Evolutionary conservation across 768 basidiomycete genomes (phyloP).

Genomic region (Amanita fuliginea): DNA sequence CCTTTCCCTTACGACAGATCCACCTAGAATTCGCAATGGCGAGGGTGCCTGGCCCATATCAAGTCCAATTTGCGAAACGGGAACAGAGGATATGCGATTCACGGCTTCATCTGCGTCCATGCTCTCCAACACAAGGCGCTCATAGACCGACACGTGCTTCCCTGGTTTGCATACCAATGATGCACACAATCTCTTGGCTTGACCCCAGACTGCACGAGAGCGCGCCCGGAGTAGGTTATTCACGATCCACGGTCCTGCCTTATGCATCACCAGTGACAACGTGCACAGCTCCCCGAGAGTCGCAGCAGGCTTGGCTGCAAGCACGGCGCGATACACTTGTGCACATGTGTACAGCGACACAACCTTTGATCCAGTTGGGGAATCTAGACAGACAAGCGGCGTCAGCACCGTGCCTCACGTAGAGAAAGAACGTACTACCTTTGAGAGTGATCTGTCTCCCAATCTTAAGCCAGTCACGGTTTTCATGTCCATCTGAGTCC

Average conservation of each 20-base stretch:
- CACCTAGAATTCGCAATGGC: constrained; percentile 42
- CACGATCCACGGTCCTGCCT: constrained; percentile 18
- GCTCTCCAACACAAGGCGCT: constrained; percentile 42
- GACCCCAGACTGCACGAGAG: constrained; percentile 24
- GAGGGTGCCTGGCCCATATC: constrained; percentile 13
- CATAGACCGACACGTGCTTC: constrained; percentile 19
- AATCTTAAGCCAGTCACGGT: constrained; percentile 3
- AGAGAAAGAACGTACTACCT: neutral
- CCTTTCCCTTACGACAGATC: constrained; percentile 36
- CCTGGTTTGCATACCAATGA: constrained; percentile 4
- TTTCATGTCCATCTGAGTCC: neutral
- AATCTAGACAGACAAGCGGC: neutral
- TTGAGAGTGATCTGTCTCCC: constrained; percentile 1
- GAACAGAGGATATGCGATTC: constrained; percentile 19
- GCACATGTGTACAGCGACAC: constrained; percentile 28
- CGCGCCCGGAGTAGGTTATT: constrained; percentile 24
- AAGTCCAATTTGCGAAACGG: constrained; percentile 5
- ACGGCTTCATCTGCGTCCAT: constrained; percentile 46
- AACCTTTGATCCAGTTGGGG: constrained; percentile 13
- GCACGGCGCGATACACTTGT: constrained; percentile 45
- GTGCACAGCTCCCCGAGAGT: constrained; percentile 42
- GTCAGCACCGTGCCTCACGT: constrained; percentile 2
- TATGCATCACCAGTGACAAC: constrained; percentile 43
- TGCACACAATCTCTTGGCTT: neutral
- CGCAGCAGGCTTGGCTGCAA: constrained; percentile 23